These are phyloP conservation scores for Alternaria triticimaculans DNA, from an alignment of 2,329 filamentous ascomycete species.

Conservation along the genomic window DNA sequence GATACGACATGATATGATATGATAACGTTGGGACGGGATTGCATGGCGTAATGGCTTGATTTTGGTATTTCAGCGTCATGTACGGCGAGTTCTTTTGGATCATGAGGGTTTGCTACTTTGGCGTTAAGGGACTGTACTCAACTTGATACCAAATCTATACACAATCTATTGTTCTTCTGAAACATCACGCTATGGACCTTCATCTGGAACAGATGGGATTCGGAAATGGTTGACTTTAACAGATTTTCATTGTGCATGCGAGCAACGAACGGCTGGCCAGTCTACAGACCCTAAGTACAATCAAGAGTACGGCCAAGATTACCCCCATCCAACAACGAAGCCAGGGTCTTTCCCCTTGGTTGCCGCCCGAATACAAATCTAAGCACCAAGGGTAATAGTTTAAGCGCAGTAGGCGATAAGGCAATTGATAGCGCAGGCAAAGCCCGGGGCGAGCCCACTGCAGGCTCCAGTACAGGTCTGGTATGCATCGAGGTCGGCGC, in stretches of 20 bases:
- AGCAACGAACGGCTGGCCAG: background rate
- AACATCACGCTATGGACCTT: background rate
- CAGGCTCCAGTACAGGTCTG: background rate
- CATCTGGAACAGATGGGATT: too few species aligned
- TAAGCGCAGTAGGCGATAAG: background rate
- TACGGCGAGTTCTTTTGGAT: background rate
- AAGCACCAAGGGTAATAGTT: background rate
- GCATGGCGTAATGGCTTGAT: background rate
- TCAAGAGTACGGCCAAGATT: too few species aligned
- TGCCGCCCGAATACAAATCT: background rate
- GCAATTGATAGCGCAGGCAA: background rate
- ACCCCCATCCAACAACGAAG: background rate
- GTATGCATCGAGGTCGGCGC: background rate
- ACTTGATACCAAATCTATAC: slow-evolving; percentile 1
- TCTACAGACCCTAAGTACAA: background rate
- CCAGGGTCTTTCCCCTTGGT: background rate
- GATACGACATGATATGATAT: background rate
- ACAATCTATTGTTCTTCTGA: background rate
- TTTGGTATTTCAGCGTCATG: background rate
- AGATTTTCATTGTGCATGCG: background rate
- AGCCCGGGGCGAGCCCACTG: background rate
- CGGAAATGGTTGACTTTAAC: too few species aligned
- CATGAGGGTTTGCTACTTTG: background rate
- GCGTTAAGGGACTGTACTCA: background rate
- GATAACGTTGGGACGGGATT: background rate